phyloP scores from a whole-genome alignment of 495 filamentous ascomycete species.

The Trypethelium eluteriae region DNA sequence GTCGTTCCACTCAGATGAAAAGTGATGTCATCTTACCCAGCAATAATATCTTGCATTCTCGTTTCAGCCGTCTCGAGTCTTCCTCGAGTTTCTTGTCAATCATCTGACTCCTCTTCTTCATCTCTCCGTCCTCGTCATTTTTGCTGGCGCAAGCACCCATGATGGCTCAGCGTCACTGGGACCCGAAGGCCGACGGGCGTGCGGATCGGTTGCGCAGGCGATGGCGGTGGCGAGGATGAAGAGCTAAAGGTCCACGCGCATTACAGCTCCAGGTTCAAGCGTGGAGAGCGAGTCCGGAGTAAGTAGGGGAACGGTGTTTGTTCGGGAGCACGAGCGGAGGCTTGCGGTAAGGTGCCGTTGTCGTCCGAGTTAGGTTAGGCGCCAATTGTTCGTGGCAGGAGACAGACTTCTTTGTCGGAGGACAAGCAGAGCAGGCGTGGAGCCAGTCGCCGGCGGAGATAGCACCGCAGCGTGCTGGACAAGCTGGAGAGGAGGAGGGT shows the following conservation, averaged over 20 bases:
- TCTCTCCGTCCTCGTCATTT: conserved; percentile 71
- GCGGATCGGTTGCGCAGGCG: conserved; percentile 13
- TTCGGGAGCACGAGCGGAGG: conserved; percentile 10
- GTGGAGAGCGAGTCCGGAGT: neutral
- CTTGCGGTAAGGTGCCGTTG: conserved; percentile 11
- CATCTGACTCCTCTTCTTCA: conserved; percentile 85
- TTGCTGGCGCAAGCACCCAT: conserved; percentile 88
- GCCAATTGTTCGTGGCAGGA: neutral
- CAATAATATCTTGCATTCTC: conserved; percentile 97
- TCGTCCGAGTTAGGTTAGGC: neutral
- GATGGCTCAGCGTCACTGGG: conserved; percentile 30
- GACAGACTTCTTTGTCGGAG: neutral
- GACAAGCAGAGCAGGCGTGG: neutral
- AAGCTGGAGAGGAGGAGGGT: neutral
- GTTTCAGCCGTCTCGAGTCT: conserved; percentile 76
- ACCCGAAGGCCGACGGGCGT: conserved; percentile 13
- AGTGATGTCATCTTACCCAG: conserved; percentile 55
- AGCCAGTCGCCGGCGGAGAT: conserved; percentile 8
- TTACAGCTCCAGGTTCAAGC: neutral
- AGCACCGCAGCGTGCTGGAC: neutral
- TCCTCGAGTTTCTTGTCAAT: conserved; percentile 91
- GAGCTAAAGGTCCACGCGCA: neutral
- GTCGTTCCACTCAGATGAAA: conserved; percentile 9
- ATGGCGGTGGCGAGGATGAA: neutral
- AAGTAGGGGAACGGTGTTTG: neutral